These are phyloP conservation scores for Mycena epipterygia DNA, from an alignment of 768 basidiomycete genomes.

Conservation along the genomic window DNA sequence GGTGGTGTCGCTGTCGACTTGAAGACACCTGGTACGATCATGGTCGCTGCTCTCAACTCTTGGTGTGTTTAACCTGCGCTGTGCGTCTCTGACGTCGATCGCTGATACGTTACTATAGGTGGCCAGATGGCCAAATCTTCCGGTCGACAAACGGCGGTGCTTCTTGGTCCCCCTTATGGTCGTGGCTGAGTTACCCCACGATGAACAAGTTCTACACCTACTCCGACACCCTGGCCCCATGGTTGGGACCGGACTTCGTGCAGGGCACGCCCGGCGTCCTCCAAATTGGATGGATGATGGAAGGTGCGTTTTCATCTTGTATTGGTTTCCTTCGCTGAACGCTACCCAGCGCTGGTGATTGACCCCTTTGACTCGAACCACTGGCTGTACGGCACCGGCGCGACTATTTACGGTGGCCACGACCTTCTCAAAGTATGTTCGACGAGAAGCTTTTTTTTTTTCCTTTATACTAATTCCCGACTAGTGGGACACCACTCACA, in stretches of 20 bases:
- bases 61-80: slow-evolving; percentile 47
- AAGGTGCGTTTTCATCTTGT: slow-evolving; percentile 51
- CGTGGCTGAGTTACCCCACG: slow-evolving; percentile 62
- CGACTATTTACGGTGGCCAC: slow-evolving; percentile 72
- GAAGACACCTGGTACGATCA: slow-evolving; percentile 72
- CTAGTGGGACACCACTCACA: slow-evolving; percentile 72
- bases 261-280: slow-evolving; percentile 58
- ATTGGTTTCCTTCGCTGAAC: background rate
- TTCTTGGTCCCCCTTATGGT: slow-evolving; percentile 73
- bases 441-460: background rate
- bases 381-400: slow-evolving; percentile 79
- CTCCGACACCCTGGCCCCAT: slow-evolving; percentile 68
- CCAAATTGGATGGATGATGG: slow-evolving; percentile 83
- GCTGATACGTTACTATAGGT: slow-evolving; percentile 40
- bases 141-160: slow-evolving; percentile 70
- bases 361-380: slow-evolving; percentile 79
- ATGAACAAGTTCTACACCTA: slow-evolving; percentile 68
- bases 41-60: slow-evolving; percentile 76
- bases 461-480: background rate
- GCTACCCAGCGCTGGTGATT: slow-evolving; percentile 60
- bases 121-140: slow-evolving; percentile 77
- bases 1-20: slow-evolving; percentile 73
- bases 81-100: background rate
- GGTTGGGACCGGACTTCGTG: slow-evolving; percentile 66
- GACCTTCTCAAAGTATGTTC: slow-evolving; percentile 33